phyloP scores from a whole-genome alignment of 169 alveolate species.

The Eimeria maxima region DNA sequence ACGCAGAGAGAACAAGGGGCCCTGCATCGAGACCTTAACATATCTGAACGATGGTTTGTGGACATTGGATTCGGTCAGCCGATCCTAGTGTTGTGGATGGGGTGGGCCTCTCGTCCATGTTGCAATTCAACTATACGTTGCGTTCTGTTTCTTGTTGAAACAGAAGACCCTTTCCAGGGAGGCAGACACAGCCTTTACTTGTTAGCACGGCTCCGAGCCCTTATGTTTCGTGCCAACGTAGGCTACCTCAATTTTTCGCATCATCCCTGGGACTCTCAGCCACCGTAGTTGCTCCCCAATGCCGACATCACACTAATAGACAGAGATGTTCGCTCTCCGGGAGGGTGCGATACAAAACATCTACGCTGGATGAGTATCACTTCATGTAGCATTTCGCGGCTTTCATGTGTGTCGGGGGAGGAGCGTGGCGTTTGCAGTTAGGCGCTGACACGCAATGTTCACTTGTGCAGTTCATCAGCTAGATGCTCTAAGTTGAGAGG shows the following conservation, averaged over 20 bases:
- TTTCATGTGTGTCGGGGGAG: not conserved
- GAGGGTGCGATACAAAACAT: not conserved
- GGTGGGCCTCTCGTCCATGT: not conserved
- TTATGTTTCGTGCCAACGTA: not conserved
- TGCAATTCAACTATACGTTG: not conserved
- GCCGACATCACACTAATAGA: not conserved
- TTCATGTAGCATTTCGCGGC: not conserved
- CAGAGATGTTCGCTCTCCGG: not conserved
- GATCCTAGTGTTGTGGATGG: not conserved
- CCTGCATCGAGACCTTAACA: slow-evolving; percentile 96
- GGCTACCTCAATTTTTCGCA: not conserved
- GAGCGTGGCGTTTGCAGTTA: not conserved
- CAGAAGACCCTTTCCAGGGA: not conserved
- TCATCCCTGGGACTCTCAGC: not conserved
- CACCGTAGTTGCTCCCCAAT: not conserved
- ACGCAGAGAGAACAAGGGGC: slow-evolving; percentile 93
- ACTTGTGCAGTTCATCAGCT: not conserved
- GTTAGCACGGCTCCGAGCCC: not conserved
- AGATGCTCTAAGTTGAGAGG: not conserved
- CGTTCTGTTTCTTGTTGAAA: not conserved
- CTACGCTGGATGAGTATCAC: not conserved
- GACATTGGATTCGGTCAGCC: slow-evolving; percentile 81
- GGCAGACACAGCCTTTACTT: not conserved
- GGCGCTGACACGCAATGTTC: not conserved
- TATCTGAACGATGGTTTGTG: slow-evolving; percentile 97